phyloP scores from a whole-genome alignment of 495 filamentous ascomycete species.

The Podospora conica region DNA sequence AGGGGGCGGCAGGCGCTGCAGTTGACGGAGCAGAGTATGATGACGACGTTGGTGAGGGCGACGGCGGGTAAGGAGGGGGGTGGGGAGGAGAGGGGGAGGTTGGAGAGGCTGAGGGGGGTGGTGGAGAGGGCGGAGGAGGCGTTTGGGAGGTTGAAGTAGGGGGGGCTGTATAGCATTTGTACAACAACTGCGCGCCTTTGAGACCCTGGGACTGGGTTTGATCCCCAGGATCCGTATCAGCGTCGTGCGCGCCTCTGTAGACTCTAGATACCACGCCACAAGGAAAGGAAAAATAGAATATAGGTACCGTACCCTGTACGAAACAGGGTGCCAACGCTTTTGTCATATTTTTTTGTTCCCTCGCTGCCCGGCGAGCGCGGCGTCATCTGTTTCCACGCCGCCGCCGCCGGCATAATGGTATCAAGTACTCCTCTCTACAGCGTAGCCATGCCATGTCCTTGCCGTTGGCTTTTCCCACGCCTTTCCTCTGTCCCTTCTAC shows the following conservation, averaged over 20 bases:
- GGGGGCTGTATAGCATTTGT: constrained; percentile 6
- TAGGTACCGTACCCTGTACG: constrained; percentile 9
- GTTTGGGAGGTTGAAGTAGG: constrained; percentile 19
- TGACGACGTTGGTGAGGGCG: constrained; percentile 47
- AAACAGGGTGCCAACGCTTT: constrained; percentile 1
- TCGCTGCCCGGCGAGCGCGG: neutral
- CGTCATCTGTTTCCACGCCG: neutral
- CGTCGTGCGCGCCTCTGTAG: neutral
- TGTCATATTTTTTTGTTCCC: neutral
- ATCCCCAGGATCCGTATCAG: neutral
- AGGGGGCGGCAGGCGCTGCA: constrained; percentile 68
- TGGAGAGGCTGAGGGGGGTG: constrained; percentile 50
- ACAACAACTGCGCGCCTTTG: neutral
- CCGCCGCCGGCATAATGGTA: constrained; percentile 1
- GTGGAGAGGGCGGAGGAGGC: constrained; percentile 45
- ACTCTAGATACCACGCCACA: constrained; percentile 7
- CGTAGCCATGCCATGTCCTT: neutral
- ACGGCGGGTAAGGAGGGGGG: constrained; percentile 13
- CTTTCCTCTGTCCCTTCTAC: neutral
- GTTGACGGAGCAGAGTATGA: constrained; percentile 60
- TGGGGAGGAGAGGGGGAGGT: constrained; percentile 35
- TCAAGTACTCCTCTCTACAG: neutral
- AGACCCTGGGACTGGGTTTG: neutral
- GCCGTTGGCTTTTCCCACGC: neutral
- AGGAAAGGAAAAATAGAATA: neutral